Conservation (phyloP, 1,139 yeast genomes). For the Arxiozyma heterogenica region DNA sequence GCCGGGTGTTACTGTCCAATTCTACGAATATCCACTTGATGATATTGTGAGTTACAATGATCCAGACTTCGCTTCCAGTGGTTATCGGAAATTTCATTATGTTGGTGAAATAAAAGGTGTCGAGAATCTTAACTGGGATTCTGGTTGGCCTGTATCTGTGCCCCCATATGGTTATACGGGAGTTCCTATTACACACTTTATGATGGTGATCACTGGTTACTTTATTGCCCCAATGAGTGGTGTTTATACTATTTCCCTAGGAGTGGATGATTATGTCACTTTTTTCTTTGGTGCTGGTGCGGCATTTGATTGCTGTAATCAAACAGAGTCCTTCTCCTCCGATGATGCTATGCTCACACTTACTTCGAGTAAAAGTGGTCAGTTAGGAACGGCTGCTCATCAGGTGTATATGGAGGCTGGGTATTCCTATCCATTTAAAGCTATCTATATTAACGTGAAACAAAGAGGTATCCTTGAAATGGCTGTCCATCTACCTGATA, state of each 20-base stretch:
- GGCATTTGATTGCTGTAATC: conserved; percentile 3
- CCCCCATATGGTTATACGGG: background rate
- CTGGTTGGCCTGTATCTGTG: background rate
- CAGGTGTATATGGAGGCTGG: background rate
- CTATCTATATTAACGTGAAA: background rate
- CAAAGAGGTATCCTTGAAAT: background rate
- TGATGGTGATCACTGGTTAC: conserved; percentile 1
- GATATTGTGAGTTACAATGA: background rate
- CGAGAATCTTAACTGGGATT: background rate
- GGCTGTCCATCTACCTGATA: background rate
- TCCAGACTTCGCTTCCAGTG: background rate
- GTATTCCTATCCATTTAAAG: background rate
- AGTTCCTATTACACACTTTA: background rate
- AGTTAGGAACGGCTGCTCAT: background rate
- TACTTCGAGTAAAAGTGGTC: background rate
- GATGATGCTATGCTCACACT: background rate
- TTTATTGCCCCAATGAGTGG: conserved; percentile 1
- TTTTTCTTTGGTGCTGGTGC: background rate
- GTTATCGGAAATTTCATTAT: background rate
- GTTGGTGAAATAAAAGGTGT: background rate
- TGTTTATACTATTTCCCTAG: background rate
- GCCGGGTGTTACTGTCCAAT: background rate
- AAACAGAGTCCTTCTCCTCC: background rate
- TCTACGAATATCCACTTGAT: background rate
- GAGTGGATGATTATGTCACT: background rate